Base-by-base conservation (phyloP, 2,329 filamentous ascomycete genomes). In the Penicillium occitanis region DNA sequence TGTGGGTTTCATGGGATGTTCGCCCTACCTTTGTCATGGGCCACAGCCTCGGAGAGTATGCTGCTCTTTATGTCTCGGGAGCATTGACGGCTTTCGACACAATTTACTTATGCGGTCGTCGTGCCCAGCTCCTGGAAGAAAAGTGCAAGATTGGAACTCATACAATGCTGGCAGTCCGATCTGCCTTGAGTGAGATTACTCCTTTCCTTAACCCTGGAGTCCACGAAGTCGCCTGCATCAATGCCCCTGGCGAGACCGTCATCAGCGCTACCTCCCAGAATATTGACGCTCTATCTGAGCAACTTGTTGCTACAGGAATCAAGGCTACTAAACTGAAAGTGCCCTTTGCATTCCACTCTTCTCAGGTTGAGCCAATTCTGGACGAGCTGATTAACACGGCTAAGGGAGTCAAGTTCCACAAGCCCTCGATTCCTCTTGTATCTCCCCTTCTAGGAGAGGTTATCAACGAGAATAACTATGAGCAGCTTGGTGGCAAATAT, bases 311-410 rank as follows among this genome's bases (percentile, higher is more conserved):
- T 30, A 73, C 75, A 61, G 76, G 75, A 2, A 72, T 80, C 58
- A 80, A 80, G 62, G 76, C 73, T 53, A 81, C 78, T 4, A 79
- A 78, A 64, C 69, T 82, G 19, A 77, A 76, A 69, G 75, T 82
- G 2, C 80, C 80, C 8, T 82, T 79, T 60, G 80, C 80, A 11
- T 82, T 82, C 75, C 80, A 82, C 66, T 82, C 80, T 14, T 75
- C 78, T 10, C 80, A 82, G 67, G 79, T 82, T 40, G 78, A 83
- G 8, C 77, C 80, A 5, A 80, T 84, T 3, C 71, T 84, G 3
- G 75, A 77, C 1, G 74, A 75, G 1, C 79, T 83, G 44, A 75
- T 78, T 28, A 70, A 74, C 4, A 67, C 76, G 35, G 74, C 80
- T 1, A 75, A 75, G 40, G 73, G 76, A 3, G 70, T 81, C 11